Conservation (phyloP, 805 yeast genomes). For the Starmera pachycereana region DNA sequence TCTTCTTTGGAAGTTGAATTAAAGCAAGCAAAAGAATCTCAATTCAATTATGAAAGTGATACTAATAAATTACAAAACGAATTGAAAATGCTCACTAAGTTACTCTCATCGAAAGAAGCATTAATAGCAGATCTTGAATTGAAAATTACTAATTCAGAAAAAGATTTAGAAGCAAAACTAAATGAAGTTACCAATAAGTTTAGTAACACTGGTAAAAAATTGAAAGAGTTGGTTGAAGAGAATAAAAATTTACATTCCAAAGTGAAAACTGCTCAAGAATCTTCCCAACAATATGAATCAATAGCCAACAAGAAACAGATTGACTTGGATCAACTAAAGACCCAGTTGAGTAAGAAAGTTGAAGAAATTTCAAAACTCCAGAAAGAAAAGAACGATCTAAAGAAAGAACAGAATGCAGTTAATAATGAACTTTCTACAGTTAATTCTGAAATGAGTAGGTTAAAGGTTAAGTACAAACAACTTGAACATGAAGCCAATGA, state of each 20-base stretch:
- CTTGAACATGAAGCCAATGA: slow-evolving; percentile 37
- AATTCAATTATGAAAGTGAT: slow-evolving; percentile 5
- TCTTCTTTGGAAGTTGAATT: slow-evolving; percentile 11
- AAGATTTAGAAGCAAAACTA: slow-evolving; percentile 26
- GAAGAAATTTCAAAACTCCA: slow-evolving; percentile 18
- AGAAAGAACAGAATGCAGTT: slow-evolving; percentile 18
- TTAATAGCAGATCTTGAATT: slow-evolving; percentile 22
- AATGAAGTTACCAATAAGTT: slow-evolving; percentile 22
- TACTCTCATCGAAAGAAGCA: slow-evolving; percentile 23
- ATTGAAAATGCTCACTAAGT: slow-evolving; percentile 18
- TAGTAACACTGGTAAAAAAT: slow-evolving; percentile 24
- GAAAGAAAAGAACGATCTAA: slow-evolving; percentile 21
- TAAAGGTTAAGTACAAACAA: slow-evolving; percentile 21
- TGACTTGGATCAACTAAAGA: slow-evolving; percentile 22
- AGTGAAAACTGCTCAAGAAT: slow-evolving; percentile 26
- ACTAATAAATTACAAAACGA: slow-evolving; percentile 18
- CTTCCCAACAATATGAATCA: slow-evolving; percentile 24
- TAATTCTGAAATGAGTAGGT: slow-evolving; percentile 16
- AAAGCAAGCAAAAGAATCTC: slow-evolving; percentile 8
- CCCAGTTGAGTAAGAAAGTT: slow-evolving; percentile 17
- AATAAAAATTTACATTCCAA: slow-evolving; percentile 32
- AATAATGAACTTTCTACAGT: slow-evolving; percentile 18
- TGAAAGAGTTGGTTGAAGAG: slow-evolving; percentile 31
- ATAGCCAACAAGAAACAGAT: slow-evolving; percentile 25
- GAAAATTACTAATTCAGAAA: slow-evolving; percentile 20